Evolutionary conservation across 228 moss, liverwort and hornwort genomes (phyloP), one percentile per base, ranked within the genome.

Genomic region (Sphagnum magellanicum): DNA sequence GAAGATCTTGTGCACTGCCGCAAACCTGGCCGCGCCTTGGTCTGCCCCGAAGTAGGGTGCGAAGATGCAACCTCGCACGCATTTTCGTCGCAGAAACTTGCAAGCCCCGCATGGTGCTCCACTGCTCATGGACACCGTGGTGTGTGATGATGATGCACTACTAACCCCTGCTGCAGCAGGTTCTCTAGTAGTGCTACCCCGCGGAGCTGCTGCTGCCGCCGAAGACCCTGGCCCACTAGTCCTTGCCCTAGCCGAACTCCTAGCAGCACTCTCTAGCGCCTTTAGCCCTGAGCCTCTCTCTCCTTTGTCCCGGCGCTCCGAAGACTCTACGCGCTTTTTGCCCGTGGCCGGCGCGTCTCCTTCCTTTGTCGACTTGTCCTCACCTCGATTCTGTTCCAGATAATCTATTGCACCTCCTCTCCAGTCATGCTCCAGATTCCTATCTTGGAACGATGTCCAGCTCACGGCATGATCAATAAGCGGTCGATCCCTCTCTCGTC

Each of bases 101-200:
- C 84, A 88, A 5, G 84, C 87, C 78, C 84, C 87, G 84, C 87
- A 88, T 50, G 84, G 84, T 72, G 86, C 86, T 64, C 86, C 86
- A 74, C 86, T 86, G 80, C 82, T 86, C 86, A 86, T 86, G 86
- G 86, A 78, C 77, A 76, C 77, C 59, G 66, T 32, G 32, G 32
- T 32, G 32, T 32, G 32, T 32, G 32, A 32, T 32, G 32, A 32
- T 32, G 32, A 32, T 32, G 32, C 32, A 32, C 32, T 32, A 32
- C 32, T 32, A 32, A 32, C 32, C 32, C 32, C 32, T 32, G 32
- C 32, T 32, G 32, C 32, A 32, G 32, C 32, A 32, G 32, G 32
- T 32, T 32, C 32, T 32, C 32, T 3, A 32, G 32, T 3, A 2
- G 32, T 32, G 32, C 32, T 32, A 3, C 32, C 32, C 32, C 32